Base-by-base conservation (phyloP, 164 flowering plant genomes). In the Magnolia kwangsiensis region DNA sequence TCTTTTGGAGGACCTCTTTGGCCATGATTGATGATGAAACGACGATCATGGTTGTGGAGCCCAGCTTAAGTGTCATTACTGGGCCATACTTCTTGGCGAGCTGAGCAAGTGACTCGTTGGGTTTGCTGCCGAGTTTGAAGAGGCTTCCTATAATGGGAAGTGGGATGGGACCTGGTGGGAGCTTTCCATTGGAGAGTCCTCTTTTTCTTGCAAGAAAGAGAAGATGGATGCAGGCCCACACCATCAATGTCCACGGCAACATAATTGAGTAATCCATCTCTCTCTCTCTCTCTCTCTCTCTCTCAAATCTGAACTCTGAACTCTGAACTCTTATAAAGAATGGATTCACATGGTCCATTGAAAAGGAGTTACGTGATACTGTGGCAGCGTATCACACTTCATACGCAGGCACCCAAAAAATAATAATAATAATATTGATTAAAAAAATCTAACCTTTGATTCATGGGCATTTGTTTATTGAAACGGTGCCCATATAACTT, bases 111-210 rank as follows among this genome's bases (percentile, higher is more conserved):
- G 80, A 72, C 70, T 69, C 67, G 50, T 77, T 80, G 19, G 78
- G 82, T 58, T 37, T 67, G 61, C 14, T 29, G 5, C 80, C 84
- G 18, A 82, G 51, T 27, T 74, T 14, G 71, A 74, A 61, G 51
- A 82, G 82, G 78, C 64, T 79, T 8, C 82, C 82, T 1, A 82
- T 31, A 19, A 82, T 72, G 27, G 84, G 84, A 51, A 76, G 74
- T 37, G 72, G 69, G 14, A 9, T 31, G 82, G 84, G 21, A 80
- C 84, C 19, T 80, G 84, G 19, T 78, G 82, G 18, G 77, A 79
- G 21, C 20, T 20, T 64, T 29, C 21, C 21, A 4, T 20, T 20
- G 23, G 20, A 8, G 5, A 9, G 16, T 8, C 10, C 20, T 20
- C 67, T 64, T 7, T 64, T 64, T 19, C 21, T 4, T 19, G 11